Evolutionary conservation across 257 asterid genomes (phyloP), one percentile per base, ranked within the genome.

Genomic region (Solanum medicagineum): DNA sequence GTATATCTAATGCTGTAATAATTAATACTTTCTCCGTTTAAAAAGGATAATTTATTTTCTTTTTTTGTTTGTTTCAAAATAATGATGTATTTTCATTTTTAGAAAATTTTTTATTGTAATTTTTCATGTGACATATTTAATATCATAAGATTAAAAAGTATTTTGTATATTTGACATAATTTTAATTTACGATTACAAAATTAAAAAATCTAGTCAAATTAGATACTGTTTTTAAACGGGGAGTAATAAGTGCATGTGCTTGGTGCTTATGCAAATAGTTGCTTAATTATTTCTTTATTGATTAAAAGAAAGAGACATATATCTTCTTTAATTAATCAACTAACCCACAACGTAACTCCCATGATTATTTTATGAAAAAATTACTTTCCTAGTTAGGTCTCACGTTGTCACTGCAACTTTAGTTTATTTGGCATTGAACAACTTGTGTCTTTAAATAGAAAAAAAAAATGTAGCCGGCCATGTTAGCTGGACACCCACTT

Each of bases 291-390:
- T 86, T 85, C 47, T 68, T 53, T 45, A 45, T 49, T 82, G 24
- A 69, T 69, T 69, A 32, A 36, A 36, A 4, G 15, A 36, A 9
- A 8, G 51, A 36, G 26, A 36, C 16, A 63, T n/a, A 2, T 12
- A 32, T 24, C 4, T 16, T 16, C 8, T 68, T 68, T 81, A 81
- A 66, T 84, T 82, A 89, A 85, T 89, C 90, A 86, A 81, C 88
- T 71, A 87, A 69, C 45, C 85, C 79, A 81, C 24, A 54, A 36
- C 42, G 42, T 36, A 88, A 60, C 75, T 51, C 16, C 47, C 32
- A 62, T n/a, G 62, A 66, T 24, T 80, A 81, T 62, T 84, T 49
- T 84, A 45, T 56, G 59, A 29, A 13, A 20, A 26, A 3, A 47
- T 24, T 24, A 74, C 60, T 47, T 22, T 47, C 42, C 22, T 47